Evolutionary conservation across 2,329 filamentous ascomycete genomes (phyloP).

Genomic region (Penicillium concentricum): DNA sequence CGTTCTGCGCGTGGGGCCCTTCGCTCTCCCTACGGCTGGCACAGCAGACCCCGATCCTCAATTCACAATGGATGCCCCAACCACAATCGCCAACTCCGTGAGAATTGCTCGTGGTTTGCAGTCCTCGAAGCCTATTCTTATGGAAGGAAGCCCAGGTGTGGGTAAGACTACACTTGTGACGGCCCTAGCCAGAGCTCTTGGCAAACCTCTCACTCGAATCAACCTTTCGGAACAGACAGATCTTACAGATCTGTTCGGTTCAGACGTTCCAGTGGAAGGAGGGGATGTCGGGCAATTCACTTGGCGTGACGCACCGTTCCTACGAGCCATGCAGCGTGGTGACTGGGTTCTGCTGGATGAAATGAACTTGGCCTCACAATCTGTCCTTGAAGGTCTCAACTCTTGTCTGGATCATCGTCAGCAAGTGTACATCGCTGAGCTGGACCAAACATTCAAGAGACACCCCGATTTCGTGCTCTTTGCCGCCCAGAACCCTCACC

Average conservation of each 20-base stretch:
- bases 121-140: conserved; percentile 82
- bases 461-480: conserved; percentile 92
- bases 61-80: conserved; percentile 84
- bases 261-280: conserved; percentile 93
- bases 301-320: conserved; percentile 92
- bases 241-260: conserved; percentile 94
- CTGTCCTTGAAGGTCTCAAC: conserved; percentile 92
- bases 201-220: conserved; percentile 82
- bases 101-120: conserved; percentile 86
- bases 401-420: conserved; percentile 95
- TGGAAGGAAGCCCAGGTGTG: conserved; percentile 97
- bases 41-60: conserved; percentile 54
- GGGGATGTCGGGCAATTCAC: conserved; percentile 85
- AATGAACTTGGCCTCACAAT: conserved; percentile 98
- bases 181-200: conserved; percentile 76
- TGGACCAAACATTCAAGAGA: conserved; percentile 89
- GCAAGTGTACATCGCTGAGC: conserved; percentile 90
- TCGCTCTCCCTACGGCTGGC: conserved; percentile 60
- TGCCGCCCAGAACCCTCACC: conserved; percentile 95
- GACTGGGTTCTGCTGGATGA: conserved; percentile 97
- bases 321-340: conserved; percentile 93
- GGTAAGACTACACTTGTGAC: conserved; percentile 94
- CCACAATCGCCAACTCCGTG: conserved; percentile 86
- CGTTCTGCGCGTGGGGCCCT: conserved; percentile 69
- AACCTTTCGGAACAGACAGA: conserved; percentile 98